A percentile compares a stretch with the other conserved stretches of the same genome.
phyloP scores from a whole-genome alignment of 306 rosid genomes.

The Cucurbita pepo region DNA sequence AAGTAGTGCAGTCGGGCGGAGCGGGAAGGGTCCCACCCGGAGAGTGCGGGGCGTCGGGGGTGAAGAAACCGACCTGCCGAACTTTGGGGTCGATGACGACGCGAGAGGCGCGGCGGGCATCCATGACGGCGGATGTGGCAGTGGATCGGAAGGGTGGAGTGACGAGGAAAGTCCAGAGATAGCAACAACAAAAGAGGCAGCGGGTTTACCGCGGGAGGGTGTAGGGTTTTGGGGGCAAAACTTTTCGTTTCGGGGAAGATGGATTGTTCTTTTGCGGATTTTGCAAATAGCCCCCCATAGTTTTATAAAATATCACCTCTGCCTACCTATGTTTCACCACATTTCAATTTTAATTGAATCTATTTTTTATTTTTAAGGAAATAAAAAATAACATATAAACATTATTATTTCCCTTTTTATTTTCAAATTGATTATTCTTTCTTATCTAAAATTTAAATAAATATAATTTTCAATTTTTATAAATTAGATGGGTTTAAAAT shows the following conservation, averaged over 20 bases:
- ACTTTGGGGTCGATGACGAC: constrained; percentile 45
- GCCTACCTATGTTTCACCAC: too few relatives aligned
- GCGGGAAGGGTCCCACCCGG: constrained; percentile 29
- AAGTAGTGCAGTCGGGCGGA: constrained; percentile 13
- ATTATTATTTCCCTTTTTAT: too few relatives aligned
- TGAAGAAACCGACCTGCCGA: constrained; percentile 58
- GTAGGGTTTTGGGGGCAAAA: background rate
- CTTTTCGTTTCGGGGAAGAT: background rate
- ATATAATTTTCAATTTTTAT: too few relatives aligned
- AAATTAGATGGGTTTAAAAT: too few relatives aligned
- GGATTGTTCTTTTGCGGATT: background rate
- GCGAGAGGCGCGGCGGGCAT: constrained; percentile 39
- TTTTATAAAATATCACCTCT: too few relatives aligned
- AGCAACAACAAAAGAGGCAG: background rate
- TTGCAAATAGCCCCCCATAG: background rate
- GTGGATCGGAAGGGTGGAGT: background rate
- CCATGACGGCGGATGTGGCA: constrained; percentile 22
- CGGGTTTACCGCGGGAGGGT: background rate
- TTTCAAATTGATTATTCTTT: too few relatives aligned
- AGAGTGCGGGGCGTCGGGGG: constrained; percentile 20
- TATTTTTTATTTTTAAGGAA: too few relatives aligned
- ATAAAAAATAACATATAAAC: too few relatives aligned
- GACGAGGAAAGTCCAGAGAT: background rate
- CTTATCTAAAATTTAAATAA: too few relatives aligned
- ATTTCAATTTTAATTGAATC: too few relatives aligned